Percentiles rank a stretch among this genome's conserved stretches.
These are phyloP conservation scores for Pleurotus citrinopileatus DNA, from an alignment of 768 basidiomycete species.

Conservation along the genomic window DNA sequence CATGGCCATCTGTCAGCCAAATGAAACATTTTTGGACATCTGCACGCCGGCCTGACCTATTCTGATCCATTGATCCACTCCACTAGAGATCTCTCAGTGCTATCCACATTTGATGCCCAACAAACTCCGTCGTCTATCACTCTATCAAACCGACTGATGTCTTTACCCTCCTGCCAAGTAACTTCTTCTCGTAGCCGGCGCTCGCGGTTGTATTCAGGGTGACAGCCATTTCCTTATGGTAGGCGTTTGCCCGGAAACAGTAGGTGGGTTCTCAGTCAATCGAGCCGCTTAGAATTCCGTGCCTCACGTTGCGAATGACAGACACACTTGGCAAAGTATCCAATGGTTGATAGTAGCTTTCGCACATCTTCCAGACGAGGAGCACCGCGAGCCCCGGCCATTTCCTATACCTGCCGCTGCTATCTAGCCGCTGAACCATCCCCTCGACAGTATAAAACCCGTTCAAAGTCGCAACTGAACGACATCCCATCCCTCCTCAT, in stretches of 20 bases:
- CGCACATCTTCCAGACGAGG: background rate
- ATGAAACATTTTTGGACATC: background rate
- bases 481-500: slow-evolving; percentile 5
- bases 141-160: background rate
- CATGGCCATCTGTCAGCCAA: background rate
- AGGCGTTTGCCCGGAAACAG: background rate
- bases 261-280: background rate
- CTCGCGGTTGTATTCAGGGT: background rate
- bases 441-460: background rate
- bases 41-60: background rate
- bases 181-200: background rate
- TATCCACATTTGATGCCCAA: background rate
- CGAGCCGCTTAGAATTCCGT: background rate
- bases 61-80: background rate
- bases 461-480: background rate
- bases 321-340: background rate
- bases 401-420: background rate
- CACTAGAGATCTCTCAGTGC: background rate
- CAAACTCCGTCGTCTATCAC: slow-evolving; percentile 1
- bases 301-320: background rate
- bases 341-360: background rate
- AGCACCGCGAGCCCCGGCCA: background rate
- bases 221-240: background rate
- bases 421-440: background rate
- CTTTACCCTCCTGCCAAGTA: background rate